Base-by-base conservation (phyloP, 305 asterid species). In the Salvia sclarea region DNA sequence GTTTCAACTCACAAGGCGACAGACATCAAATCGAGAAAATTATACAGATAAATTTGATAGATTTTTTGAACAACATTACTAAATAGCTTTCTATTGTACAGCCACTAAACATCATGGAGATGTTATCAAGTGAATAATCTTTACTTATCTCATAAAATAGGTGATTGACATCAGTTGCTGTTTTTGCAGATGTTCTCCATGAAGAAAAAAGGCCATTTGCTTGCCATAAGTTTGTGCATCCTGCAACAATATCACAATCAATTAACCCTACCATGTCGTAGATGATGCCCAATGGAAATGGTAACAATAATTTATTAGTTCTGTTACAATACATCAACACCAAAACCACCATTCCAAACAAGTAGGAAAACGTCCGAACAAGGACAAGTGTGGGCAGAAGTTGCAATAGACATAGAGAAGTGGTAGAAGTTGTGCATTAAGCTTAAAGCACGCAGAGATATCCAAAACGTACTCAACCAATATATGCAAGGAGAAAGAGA, bases 151-250 rank as follows among this genome's bases (percentile, higher is more conserved):
- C 93, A 53, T 83, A 76, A 71, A 88, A 88, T 56, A 83, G 35
- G 54, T 88, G 92, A 54, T 88, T 88, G 77, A 88, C 95, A 71
- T 88, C 85, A 14, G 81, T 68, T 68, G 92, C 88, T 49, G 87
- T 63, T 78, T 85, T 88, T 65, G 95, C 91, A 65, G 95, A 88
- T 66, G 95, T 88, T 79, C 76, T 87, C 95, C 80, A 85, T 75
- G 74, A 61, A 63, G 82, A 87, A 85, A 87, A 87, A 60, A 87
- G 95, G 28, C 88, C 89, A 77, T 88, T 88, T 76, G 83, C 86
- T 61, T 82, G 14, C 90, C 90, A 76, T 88, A 88, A 28, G 81
- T 57, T 77, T 85, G 66, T 22, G 88, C 95, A 59, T 83, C 90
- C 95, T 85, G 84, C 69, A 80, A 71, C 2, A 47, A 69, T 31